Base-by-base conservation (phyloP, 1,284 basidiomycete species). In the Xerocomus minutiporus region DNA sequence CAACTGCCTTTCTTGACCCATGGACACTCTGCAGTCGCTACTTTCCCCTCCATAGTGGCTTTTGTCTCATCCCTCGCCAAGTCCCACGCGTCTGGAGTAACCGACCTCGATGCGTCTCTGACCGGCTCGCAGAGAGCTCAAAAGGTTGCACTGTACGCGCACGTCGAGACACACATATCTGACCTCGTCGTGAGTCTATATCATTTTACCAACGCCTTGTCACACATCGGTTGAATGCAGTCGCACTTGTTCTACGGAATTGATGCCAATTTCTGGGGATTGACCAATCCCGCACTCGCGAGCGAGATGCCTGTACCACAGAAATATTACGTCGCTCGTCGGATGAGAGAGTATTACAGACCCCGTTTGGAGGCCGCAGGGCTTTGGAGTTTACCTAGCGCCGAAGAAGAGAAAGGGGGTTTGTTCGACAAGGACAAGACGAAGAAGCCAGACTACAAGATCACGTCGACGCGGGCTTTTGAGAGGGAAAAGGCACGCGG, bases 1-100 rank as follows among this genome's bases (percentile, higher is more conserved):
- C 82, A 83, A 60, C 73, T 91, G 1, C 88, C 88, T 2, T 88
- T 79, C 59, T 62, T 91, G 26, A 76, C 76, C 0, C 81, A 88
- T 67, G 81, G 76, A 1, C 69, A 77, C 51, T 72, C 77, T 41
- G 62, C 68, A 3, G 70, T 84, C 6, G 71, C 82, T 1, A 75
- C 81, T 1, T 69, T 86, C 13, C 67, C 78, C 6, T 75, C 84
- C 20, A 88, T 91, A 57, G 64, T 84, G 25, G 79, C 80, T 58
- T 86, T 88, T 60, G 73, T 86, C 35, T 70, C 75, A 2, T 72
- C 73, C 20, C 71, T 82, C 39, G 73, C 71, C 49, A 70, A 59
- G 59, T 63, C 59, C 0, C 5, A 50, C 59, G 50, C 63, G 67
- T 69, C 61, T 61, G 59, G 40, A 53, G 61, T 25, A 17, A 48